Conservation (phyloP, 2,329 filamentous ascomycete species). For the Aspergillus eucalypticola region DNA sequence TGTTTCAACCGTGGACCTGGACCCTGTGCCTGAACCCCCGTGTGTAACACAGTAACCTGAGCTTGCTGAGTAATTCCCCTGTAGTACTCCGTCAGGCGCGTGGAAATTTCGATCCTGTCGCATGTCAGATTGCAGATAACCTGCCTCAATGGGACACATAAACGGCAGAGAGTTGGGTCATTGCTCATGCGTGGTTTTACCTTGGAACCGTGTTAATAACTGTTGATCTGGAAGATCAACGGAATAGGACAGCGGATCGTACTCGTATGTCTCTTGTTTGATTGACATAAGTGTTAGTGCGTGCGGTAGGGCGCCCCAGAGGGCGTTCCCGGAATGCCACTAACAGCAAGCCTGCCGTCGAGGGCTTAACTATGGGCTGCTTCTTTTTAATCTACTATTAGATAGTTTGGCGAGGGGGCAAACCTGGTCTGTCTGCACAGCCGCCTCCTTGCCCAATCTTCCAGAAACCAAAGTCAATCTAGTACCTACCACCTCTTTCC, state of each 20-base stretch:
- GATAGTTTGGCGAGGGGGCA: neutral
- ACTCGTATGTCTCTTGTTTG: neutral
- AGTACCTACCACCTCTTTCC: neutral
- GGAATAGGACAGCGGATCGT: neutral
- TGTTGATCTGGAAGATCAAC: neutral
- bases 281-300: neutral
- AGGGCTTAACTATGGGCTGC: neutral
- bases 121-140: neutral
- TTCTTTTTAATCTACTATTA: too few relatives aligned
- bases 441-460: neutral
- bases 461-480: neutral
- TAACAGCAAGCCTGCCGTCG: neutral
- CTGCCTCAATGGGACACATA: neutral
- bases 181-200: neutral
- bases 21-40: neutral
- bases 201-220: neutral
- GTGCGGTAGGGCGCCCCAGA: neutral
- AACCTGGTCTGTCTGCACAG: neutral
- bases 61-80: neutral
- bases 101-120: neutral
- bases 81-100: neutral
- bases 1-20: constrained; percentile 4
- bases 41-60: neutral
- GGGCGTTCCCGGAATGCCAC: neutral
- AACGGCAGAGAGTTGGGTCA: neutral